Percentiles rank a stretch among this genome's conserved stretches.
Evolutionary conservation across 768 basidiomycete species (phyloP).

Genomic region (Terana coerulea): DNA sequence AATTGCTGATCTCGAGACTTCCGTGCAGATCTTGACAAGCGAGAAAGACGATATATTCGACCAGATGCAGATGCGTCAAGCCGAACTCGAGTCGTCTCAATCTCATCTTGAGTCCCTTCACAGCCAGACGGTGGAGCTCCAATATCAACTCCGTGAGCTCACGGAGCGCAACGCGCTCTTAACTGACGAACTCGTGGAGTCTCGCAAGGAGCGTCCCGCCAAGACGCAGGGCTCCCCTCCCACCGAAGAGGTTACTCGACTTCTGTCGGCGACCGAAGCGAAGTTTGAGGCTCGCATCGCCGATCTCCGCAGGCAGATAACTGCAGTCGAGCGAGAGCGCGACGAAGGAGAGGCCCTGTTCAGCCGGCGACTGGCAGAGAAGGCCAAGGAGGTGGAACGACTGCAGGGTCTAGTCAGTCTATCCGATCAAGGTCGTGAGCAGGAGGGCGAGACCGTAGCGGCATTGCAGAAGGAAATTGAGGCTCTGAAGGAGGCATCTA

Average conservation of each 20-base stretch:
- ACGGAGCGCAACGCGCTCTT: slow-evolving; percentile 69
- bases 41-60: slow-evolving; percentile 86
- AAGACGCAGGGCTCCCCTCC: slow-evolving; percentile 44
- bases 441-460: slow-evolving; percentile 47
- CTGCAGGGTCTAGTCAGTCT: slow-evolving; percentile 56
- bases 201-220: slow-evolving; percentile 53
- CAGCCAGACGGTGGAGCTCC: slow-evolving; percentile 76
- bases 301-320: slow-evolving; percentile 64
- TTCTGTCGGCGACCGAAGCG: slow-evolving; percentile 69
- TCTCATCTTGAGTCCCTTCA: slow-evolving; percentile 71
- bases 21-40: slow-evolving; percentile 59
- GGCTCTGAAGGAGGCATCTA: slow-evolving; percentile 44
- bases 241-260: slow-evolving; percentile 61
- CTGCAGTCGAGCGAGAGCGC: slow-evolving; percentile 73
- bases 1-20: slow-evolving; percentile 66
- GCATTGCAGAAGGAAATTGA: slow-evolving; percentile 54
- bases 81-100: slow-evolving; percentile 82
- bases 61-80: slow-evolving; percentile 82
- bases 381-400: slow-evolving; percentile 73
- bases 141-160: slow-evolving; percentile 82
- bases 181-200: slow-evolving; percentile 65
- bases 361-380: slow-evolving; percentile 79
- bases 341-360: slow-evolving; percentile 86
- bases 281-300: slow-evolving; percentile 74
- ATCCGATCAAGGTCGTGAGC: slow-evolving; percentile 55